phyloP scores from a whole-genome alignment of 2,329 filamentous ascomycete genomes.

The Talaromyces sp. region DNA sequence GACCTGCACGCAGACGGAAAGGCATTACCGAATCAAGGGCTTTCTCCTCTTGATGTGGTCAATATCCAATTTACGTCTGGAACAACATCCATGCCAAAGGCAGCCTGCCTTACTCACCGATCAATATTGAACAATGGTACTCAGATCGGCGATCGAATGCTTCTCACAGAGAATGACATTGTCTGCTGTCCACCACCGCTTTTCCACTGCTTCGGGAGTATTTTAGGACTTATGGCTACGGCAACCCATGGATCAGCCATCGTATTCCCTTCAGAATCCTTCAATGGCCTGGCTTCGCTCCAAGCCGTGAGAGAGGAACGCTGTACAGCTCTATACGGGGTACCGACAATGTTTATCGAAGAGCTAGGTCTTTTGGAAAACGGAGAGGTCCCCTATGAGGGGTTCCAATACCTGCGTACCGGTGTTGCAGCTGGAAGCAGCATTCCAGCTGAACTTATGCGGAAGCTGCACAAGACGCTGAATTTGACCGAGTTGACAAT shows the following conservation, averaged over 20 bases:
- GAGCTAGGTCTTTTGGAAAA: slow-evolving; percentile 70
- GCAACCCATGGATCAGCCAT: slow-evolving; percentile 75
- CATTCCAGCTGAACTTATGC: slow-evolving; percentile 72
- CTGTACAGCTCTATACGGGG: slow-evolving; percentile 73
- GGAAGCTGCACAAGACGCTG: slow-evolving; percentile 60
- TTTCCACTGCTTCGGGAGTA: slow-evolving; percentile 75
- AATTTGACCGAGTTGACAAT: slow-evolving; percentile 82
- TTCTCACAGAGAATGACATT: slow-evolving; percentile 65
- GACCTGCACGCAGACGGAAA: slow-evolving; percentile 37
- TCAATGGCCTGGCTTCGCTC: slow-evolving; percentile 71
- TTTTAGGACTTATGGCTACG: slow-evolving; percentile 94
- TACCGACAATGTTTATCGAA: slow-evolving; percentile 91
- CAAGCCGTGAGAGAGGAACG: slow-evolving; percentile 57
- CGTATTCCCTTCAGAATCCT: slow-evolving; percentile 80
- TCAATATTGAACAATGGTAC: slow-evolving; percentile 90
- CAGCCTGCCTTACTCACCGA: slow-evolving; percentile 78
- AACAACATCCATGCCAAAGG: slow-evolving; percentile 88
- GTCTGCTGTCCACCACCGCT: slow-evolving; percentile 59
- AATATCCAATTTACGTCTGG: slow-evolving; percentile 98
- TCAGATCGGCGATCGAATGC: slow-evolving; percentile 80
- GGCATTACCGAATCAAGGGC: slow-evolving; percentile 42
- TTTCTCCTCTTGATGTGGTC: slow-evolving; percentile 64
- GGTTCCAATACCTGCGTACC: slow-evolving; percentile 67
- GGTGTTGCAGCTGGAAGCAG: slow-evolving; percentile 85
- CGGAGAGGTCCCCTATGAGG: slow-evolving; percentile 43